Evolutionary conservation across 1,284 basidiomycete species (phyloP), one percentile per base, ranked within the genome.

Genomic region (Microbotryum violaceum): DNA sequence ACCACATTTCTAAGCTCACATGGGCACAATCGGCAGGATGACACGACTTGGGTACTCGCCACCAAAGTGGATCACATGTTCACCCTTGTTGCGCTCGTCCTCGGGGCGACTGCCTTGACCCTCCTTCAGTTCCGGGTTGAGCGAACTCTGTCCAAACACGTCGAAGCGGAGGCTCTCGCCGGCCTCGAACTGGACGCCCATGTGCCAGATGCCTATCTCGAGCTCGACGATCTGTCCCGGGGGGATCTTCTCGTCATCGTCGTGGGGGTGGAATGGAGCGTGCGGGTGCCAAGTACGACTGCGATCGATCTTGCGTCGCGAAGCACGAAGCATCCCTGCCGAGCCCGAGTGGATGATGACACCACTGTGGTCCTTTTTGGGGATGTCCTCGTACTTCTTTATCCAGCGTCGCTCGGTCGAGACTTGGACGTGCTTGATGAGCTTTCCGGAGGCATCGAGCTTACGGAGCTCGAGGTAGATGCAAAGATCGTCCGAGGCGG

Each of bases 131-230:
- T 61, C 60, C 45, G 57, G 60, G 55, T 61, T 57, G 49, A 56
- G 50, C 20, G 25, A 46, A 51, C 54, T 49, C 1, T 37, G 50
- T 20, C 60, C 60, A 18, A 27, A 33, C n/a, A 61, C 52, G 45
- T 61, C 60, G 46, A 61, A 54, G 31, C 60, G 54, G n/a, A 73
- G 57, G 5, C 60, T 53, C 61, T 73, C 72, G 52, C 72, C 72
- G 1, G 64, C 62, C 8, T 69, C 66, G 60, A 70, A 70, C 23
- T 64, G 62, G 54, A 69, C 65, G 25, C 68, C 71, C 57, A 67
- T 68, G n/a, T 67, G 65, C 72, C 72, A 73, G 51, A 72, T 64
- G 16, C 68, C 68, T 49, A 73, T 72, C 50, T 70, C 69, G 33
- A 72, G 61, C 49, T 62, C 54, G 45, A 71, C 71, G 25, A 71